Base-by-base conservation (phyloP, 805 yeast genomes). In the Sungouiozyma ichnusensis region DNA sequence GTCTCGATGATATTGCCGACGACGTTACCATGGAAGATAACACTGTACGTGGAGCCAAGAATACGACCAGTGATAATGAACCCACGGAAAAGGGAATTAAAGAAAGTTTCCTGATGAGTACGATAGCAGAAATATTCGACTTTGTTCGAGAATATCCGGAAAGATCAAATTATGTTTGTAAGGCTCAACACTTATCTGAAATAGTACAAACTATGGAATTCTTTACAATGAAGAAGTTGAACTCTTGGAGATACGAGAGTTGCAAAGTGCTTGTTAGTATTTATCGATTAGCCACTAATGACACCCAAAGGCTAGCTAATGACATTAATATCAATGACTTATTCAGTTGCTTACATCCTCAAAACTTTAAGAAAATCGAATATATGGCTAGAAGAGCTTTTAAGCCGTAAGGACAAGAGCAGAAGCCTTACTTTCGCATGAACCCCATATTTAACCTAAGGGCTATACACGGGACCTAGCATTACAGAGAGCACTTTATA, bases 241-340 rank as follows among this genome's bases (percentile, higher is more conserved):
- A 53, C 1, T 53, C 50, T 20, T 51, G 55, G 56, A 51, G 56
- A 29, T 47, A 41, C 33, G 52, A 48, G 16, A 50, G 58, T 43
- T 41, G 39, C 8, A 39, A 16, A 9, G 52, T 53, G 11, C 18
- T 52, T 4, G 46, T 50, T 4, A 40, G 39, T 13, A 43, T 45
- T 11, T 44, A 33, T 29, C 36, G 35, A 11, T 31, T 44, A 3
- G 9, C 41, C 14, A 16, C 6, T 6, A 11, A 24, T 11, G 32
- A 3, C 4, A 33, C 4, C 32, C 16, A 11, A 20, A 41, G 4
- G 16, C 36, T 19, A 20, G 7, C 9, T 24, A 33, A 16, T 14
- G 17, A 27, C 15, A 32, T 36, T 11, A 42, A 43, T 7, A 20
- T 42, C 11, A 36, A 40, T 17, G 31, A 33, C 17, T 44, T 42